phyloP scores from a whole-genome alignment of 2,329 filamentous ascomycete genomes.

The Calonectria naviculata region DNA sequence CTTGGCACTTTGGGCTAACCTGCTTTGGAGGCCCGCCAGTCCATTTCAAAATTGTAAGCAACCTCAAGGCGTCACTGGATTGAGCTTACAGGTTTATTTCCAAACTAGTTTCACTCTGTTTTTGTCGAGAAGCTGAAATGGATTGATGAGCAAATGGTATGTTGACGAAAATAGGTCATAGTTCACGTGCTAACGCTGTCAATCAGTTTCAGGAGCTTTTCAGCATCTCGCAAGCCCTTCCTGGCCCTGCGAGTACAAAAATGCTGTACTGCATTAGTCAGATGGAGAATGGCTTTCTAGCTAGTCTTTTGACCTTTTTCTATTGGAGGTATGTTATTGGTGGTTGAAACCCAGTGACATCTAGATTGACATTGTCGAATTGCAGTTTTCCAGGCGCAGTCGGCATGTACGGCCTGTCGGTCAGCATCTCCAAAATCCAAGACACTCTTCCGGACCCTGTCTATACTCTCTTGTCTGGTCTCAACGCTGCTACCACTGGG shows the following conservation, averaged over 20 bases:
- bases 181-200: background rate
- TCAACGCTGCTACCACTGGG: constrained; percentile 78
- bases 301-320: constrained; percentile 68
- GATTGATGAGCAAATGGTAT: constrained; percentile 2
- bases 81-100: no score
- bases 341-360: background rate
- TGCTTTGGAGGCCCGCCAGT: constrained; percentile 76
- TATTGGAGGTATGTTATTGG: constrained; percentile 77
- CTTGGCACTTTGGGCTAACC: constrained; percentile 73
- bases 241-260: constrained; percentile 76
- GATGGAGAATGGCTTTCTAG: constrained; percentile 67
- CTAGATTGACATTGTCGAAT: background rate
- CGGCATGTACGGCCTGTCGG: constrained; percentile 73
- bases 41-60: constrained; percentile 71
- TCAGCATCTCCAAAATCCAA: constrained; percentile 71
- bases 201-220: constrained; percentile 77
- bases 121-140: background rate
- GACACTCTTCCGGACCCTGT: constrained; percentile 68
- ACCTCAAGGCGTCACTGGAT: no score
- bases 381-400: constrained; percentile 73
- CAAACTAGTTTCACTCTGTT: no score
- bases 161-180: background rate
- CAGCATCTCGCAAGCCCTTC: constrained; percentile 73
- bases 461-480: constrained; percentile 75
- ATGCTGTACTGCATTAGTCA: constrained; percentile 76